Conservation (phyloP, 2,329 filamentous ascomycete species). For the Helotiales sp. region DNA sequence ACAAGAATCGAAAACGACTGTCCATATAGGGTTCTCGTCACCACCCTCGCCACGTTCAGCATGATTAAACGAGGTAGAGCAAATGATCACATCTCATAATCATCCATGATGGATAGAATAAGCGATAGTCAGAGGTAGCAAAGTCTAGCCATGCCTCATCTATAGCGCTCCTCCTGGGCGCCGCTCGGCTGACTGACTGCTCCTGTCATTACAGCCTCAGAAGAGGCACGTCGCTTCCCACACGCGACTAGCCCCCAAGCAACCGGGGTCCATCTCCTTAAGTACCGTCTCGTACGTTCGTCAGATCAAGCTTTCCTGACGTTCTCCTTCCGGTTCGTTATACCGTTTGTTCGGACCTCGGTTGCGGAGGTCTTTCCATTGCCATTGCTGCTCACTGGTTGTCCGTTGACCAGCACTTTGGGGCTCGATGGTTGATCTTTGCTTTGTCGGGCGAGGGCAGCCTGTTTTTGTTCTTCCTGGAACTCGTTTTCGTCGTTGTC, state of each 20-base stretch:
- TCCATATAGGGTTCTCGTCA: background rate
- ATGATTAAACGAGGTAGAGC: background rate
- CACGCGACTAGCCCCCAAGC: constrained; percentile 17
- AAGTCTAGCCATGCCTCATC: background rate
- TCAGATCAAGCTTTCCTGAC: constrained; percentile 21
- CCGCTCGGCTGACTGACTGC: background rate
- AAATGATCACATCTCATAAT: background rate
- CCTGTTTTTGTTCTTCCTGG: constrained; percentile 33
- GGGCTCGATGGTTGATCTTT: constrained; percentile 11
- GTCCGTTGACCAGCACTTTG: constrained; percentile 29
- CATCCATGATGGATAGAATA: constrained; percentile 10
- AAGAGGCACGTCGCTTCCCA: constrained; percentile 6
- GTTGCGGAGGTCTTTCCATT: constrained; percentile 30
- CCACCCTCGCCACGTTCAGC: background rate
- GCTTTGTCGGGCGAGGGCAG: constrained; percentile 26
- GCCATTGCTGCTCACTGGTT: constrained; percentile 21
- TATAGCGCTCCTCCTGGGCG: background rate
- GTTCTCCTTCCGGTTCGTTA: constrained; percentile 34
- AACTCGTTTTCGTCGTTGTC: constrained; percentile 63
- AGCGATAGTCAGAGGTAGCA: constrained; percentile 9
- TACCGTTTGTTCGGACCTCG: constrained; percentile 26
- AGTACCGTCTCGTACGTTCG: constrained; percentile 13
- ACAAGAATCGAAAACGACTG: constrained; percentile 34
- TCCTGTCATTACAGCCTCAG: constrained; percentile 2
- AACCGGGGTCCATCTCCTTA: constrained; percentile 1